Evolutionary conservation across 2,329 filamentous ascomycete species (phyloP).

Genomic region (Monascus ruber): DNA sequence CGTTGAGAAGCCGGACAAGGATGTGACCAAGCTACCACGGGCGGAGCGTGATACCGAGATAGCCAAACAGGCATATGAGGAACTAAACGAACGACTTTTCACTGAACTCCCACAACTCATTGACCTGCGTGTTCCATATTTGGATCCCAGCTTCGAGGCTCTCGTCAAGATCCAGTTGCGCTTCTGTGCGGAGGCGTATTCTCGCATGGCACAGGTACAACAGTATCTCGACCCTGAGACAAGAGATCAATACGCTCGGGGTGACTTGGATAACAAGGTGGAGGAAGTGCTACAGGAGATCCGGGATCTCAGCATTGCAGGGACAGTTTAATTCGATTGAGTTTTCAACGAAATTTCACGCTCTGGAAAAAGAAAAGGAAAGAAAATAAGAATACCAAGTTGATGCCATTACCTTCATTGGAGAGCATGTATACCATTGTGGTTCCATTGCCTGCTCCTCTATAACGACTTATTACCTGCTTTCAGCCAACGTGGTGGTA

Average conservation of each 20-base stretch:
- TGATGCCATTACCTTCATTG: too few species aligned
- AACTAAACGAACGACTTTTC: slow-evolving; percentile 91
- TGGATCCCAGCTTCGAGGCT: slow-evolving; percentile 94
- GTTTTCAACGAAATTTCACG: not conserved
- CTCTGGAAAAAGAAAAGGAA: too few species aligned
- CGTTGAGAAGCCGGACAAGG: slow-evolving; percentile 97
- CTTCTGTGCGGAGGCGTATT: slow-evolving; percentile 97
- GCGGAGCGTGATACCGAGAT: slow-evolving; percentile 95
- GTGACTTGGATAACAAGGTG: slow-evolving; percentile 79
- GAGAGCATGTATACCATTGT: too few species aligned
- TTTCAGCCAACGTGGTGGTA: too few species aligned
- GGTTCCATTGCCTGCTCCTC: too few species aligned
- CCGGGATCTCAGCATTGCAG: slow-evolving; percentile 83
- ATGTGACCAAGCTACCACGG: slow-evolving; percentile 87
- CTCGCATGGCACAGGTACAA: slow-evolving; percentile 96
- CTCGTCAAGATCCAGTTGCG: slow-evolving; percentile 96
- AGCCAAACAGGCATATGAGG: slow-evolving; percentile 85
- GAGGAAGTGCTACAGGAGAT: slow-evolving; percentile 97
- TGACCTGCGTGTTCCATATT: slow-evolving; percentile 89
- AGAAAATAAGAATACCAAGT: too few species aligned
- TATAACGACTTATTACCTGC: too few species aligned
- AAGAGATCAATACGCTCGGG: slow-evolving; percentile 87
- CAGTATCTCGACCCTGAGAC: slow-evolving; percentile 95
- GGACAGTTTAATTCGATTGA: slow-evolving; percentile 43
- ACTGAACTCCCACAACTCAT: slow-evolving; percentile 90